Conservation (phyloP, 2,329 filamentous ascomycete species). For the Ampelomyces quisqualis region DNA sequence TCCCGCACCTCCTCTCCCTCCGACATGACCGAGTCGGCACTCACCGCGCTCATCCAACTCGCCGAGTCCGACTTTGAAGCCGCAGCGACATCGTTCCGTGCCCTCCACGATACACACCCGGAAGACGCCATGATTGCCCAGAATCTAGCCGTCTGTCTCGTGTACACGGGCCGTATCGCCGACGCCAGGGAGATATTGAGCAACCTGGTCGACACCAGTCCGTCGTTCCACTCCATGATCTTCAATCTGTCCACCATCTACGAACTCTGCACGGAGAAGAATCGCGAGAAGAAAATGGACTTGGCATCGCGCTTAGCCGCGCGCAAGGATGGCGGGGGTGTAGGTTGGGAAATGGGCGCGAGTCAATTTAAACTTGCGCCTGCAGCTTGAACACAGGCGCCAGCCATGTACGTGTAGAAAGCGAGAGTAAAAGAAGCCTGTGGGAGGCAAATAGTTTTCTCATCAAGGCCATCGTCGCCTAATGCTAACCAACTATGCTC, state of each 20-base stretch:
- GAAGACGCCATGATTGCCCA: slow-evolving; percentile 71
- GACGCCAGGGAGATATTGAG: slow-evolving; percentile 67
- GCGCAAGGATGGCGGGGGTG: slow-evolving; percentile 53
- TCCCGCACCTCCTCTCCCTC: slow-evolving; percentile 20
- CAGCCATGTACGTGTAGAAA: too few relatives aligned
- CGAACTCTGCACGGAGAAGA: slow-evolving; percentile 81
- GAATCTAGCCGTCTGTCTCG: slow-evolving; percentile 78
- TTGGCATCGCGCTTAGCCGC: slow-evolving; percentile 70
- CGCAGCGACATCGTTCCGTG: slow-evolving; percentile 64
- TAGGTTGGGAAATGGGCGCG: slow-evolving; percentile 70
- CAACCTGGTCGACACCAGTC: slow-evolving; percentile 59
- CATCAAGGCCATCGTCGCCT: too few relatives aligned
- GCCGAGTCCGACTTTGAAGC: slow-evolving; percentile 70
- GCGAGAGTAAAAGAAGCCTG: too few relatives aligned
- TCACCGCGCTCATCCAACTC: slow-evolving; percentile 70
- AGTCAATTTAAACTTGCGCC: slow-evolving; percentile 66
- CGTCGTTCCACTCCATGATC: slow-evolving; percentile 70
- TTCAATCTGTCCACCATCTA: slow-evolving; percentile 93
- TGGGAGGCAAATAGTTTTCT: too few relatives aligned
- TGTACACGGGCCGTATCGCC: slow-evolving; percentile 74
- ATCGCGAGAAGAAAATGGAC: slow-evolving; percentile 66
- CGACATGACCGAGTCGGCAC: slow-evolving; percentile 19
- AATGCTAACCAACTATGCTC: too few relatives aligned
- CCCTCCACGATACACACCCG: slow-evolving; percentile 50
- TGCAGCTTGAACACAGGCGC: not conserved